Evolutionary conservation across 192 early-diverging fungal genomes (phyloP), one percentile per base, ranked within the genome.

Genomic region (Diversispora eburnea): DNA sequence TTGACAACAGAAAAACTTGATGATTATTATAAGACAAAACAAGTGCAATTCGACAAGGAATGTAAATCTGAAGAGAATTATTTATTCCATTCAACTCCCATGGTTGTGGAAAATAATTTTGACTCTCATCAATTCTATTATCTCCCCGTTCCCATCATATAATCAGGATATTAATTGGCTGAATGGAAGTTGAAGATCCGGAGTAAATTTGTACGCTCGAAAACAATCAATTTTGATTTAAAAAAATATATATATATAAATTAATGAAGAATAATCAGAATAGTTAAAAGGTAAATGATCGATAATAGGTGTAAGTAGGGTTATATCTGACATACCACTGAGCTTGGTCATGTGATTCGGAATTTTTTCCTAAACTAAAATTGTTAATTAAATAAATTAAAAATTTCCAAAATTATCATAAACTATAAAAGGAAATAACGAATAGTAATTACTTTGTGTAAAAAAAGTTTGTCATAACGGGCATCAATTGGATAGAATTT

Each of bases 261-360:
- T n/a, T n/a, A n/a, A n/a, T n/a, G n/a, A n/a, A n/a, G 25, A 33
- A 33, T 33, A 33, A 33, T 33, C 25, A 33, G 25, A 52, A 67
- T 54, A 8, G 8, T 3, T 4, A 63, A 15, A 43, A 63, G 4
- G 15, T 13, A 20, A 42, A 15, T n/a, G n/a, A n/a, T 98, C 95
- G 77, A 99, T 92, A 9, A 93, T 85, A n/a, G 94, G 91, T n/a
- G 95, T 98, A 73, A 91, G 73, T 54, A 82, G 80, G 3, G 88
- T 88, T 46, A 92, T 66, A 70, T 90, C 88, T 63, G 90, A 92
- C 97, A 99, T 99, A 55, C 95, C 97, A 6, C 98, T 95, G 46
- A 99, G 97, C 97, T 81, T 99, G 97, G 78, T 99, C 97, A 79
- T 99, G 97, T 51, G 90, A 92, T 83, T 99, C 97, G 77, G 89